These are phyloP conservation scores for Xylariaceae sp. DNA, from an alignment of 2,329 filamentous ascomycete species.

Conservation along the genomic window DNA sequence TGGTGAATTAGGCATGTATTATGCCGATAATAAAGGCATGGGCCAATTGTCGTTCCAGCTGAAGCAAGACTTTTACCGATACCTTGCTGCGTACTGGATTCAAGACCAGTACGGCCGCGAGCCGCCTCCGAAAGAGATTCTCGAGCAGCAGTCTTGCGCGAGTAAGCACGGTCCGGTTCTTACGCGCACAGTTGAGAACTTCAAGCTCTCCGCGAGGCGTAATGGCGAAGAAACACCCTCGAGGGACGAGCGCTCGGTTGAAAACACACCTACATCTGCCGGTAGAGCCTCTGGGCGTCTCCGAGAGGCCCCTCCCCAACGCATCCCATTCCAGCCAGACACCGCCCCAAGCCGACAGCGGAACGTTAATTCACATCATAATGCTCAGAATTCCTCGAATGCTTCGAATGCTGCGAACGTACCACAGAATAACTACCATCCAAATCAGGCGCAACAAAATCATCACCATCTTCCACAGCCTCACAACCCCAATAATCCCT, in stretches of 20 bases:
- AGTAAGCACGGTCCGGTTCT: constrained; percentile 80
- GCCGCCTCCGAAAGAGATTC: constrained; percentile 80
- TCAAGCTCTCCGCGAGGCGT: constrained; percentile 50
- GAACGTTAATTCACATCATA: constrained; percentile 49
- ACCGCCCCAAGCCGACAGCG: constrained; percentile 61
- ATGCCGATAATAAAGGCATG: constrained; percentile 58
- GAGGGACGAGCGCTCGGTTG: constrained; percentile 55
- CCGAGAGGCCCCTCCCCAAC: constrained; percentile 77
- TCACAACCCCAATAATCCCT: constrained; percentile 31
- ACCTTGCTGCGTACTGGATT: constrained; percentile 84
- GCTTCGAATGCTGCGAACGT: constrained; percentile 27
- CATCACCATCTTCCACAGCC: constrained; percentile 29
- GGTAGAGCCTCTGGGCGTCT: constrained; percentile 61
- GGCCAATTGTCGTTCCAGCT: constrained; percentile 80
- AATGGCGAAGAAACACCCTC: constrained; percentile 57
- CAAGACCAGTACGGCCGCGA: constrained; percentile 71
- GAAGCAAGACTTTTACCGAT: constrained; percentile 87
- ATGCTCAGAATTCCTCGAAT: no score
- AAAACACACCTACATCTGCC: constrained; percentile 47
- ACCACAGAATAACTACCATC: constrained; percentile 22
- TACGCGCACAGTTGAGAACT: constrained; percentile 75
- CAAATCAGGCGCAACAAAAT: constrained; percentile 21
- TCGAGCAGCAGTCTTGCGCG: constrained; percentile 71
- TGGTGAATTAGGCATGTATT: constrained; percentile 69
- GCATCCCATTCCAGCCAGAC: constrained; percentile 81